Percentiles rank a stretch among this genome's conserved stretches.
Evolutionary conservation across 2,329 filamentous ascomycete genomes (phyloP).

Genomic region (Botrytis paeoniae): DNA sequence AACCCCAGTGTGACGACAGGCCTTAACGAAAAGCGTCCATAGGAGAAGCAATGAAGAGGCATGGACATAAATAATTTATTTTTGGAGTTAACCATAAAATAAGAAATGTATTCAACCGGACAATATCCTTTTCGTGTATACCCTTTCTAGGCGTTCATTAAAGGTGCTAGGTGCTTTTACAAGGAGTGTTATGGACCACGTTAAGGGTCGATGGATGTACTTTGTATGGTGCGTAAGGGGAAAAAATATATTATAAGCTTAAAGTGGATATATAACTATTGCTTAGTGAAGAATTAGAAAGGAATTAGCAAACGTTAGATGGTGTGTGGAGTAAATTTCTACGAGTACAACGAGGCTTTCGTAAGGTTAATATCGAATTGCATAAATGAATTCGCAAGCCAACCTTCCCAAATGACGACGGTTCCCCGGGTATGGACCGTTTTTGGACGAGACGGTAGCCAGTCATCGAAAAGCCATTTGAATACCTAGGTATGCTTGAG

Average conservation of each 20-base stretch:
- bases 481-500: not conserved
- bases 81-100: not conserved
- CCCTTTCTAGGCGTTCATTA: constrained; percentile 23
- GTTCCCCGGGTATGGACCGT: not conserved
- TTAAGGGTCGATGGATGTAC: not conserved
- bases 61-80: constrained; percentile 29
- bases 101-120: not conserved
- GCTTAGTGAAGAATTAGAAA: not conserved
- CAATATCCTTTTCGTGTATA: not conserved
- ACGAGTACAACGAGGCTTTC: not conserved
- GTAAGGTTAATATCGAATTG: not conserved
- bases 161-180: constrained; percentile 19
- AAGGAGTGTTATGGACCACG: constrained; percentile 4
- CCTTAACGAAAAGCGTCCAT: constrained; percentile 33
- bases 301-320: not conserved
- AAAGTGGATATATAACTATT: constrained; percentile 7
- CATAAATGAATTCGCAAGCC: constrained; percentile 6
- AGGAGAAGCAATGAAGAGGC: constrained; percentile 30
- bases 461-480: not conserved
- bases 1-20: constrained; percentile 31
- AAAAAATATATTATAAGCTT: not conserved
- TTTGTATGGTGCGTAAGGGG: not conserved
- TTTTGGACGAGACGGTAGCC: not conserved
- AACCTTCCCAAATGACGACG: constrained; percentile 11
- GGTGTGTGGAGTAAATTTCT: not conserved